Base-by-base conservation (phyloP, 208 protist genomes). In the Naegleria gruberi region DNA sequence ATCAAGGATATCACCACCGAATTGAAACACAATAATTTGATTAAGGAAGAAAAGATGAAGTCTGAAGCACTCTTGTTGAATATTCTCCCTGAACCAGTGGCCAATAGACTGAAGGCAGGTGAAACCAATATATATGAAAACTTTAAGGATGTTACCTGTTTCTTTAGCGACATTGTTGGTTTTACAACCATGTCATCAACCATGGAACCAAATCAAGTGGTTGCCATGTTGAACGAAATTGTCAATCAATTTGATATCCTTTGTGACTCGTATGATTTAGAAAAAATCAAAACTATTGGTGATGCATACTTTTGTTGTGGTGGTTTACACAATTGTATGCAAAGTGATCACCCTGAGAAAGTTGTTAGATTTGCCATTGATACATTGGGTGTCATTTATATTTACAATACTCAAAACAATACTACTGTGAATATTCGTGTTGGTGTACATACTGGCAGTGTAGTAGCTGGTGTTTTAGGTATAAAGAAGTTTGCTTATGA, bases 121-220 rank as follows among this genome's bases (percentile, higher is more conserved):
- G 47, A 87, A 55, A 65, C 51, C 6, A 30, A 77, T 23, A 91
- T 91, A 15, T 37, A 15, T 23, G 89, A 92, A 82, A 42, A 34
- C 46, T 55, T 55, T 55, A 55, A 55, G 6, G 55, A 74, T 74
- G 55, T 74, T 5, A 74, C 55, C 26, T 74, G 55, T 17, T 74
- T 74, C 6, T 74, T 74, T 30, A n/a, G 19, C 4, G 55, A 74
- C 26, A 74, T 74, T 46, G 83, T 87, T 47, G 12, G 90, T 40
- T 94, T 94, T 46, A 92, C 93, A 46, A 90, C 93, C 65, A 92
- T 93, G 90, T 82, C 23, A 5, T 26, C 4, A n/a, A 6, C 90
- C 19, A 82, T 94, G 46, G 57, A 89, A 34, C 73, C 93, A 34
- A 43, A 37, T 43, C 55, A 42, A 0, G 10, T 91, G 19, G 83